Base-by-base conservation (phyloP, 2,329 filamentous ascomycete genomes). In the Colletotrichum viniferum region DNA sequence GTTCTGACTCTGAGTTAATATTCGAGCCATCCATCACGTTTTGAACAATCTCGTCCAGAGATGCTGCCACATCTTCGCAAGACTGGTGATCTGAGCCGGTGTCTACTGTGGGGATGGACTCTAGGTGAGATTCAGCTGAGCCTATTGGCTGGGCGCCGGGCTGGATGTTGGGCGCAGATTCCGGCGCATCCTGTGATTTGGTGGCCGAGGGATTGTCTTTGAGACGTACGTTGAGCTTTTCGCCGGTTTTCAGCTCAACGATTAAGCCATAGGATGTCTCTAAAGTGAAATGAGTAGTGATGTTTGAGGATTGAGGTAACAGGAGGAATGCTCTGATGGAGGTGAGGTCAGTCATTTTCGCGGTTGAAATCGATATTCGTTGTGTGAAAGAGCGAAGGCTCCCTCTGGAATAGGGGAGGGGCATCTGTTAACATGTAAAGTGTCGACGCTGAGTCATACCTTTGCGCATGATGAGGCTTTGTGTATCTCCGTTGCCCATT, bases 111-210 rank as follows among this genome's bases (percentile, higher is more conserved):
- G 8, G 9, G 38, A 8, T n/a, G 1, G 8, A 10, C 3, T 43
- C 38, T 5, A 0, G 8, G 16, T 5, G 38, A n/a, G 38, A n/a
- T 48, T n/a, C 18, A 48, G 1, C 9, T n/a, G 18, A 48, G 38
- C 1, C 5, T n/a, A 1, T 12, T 2, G 1, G 38, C 1, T 48
- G 18, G 18, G 9, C 0, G 3, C 2, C 18, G 6, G 38, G 38
- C 38, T 6, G 18, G 38, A 5, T 43, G 4, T 12, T 4, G 2
- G 5, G 9, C 38, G 18, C 18, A 43, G 1, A 43, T 5, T 43
- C 38, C 9, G 18, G 38, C 18, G 38, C 2, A 43, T 48, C 0
- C 3, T 48, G 18, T 48, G 38, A 6, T 1, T n/a, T 48, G 5
- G 38, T 2, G 18, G 38, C 38, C 5, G 38, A 2, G 5, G 9